Evolutionary conservation across 805 yeast species (phyloP).

Genomic region (Kazachstania africana): DNA sequence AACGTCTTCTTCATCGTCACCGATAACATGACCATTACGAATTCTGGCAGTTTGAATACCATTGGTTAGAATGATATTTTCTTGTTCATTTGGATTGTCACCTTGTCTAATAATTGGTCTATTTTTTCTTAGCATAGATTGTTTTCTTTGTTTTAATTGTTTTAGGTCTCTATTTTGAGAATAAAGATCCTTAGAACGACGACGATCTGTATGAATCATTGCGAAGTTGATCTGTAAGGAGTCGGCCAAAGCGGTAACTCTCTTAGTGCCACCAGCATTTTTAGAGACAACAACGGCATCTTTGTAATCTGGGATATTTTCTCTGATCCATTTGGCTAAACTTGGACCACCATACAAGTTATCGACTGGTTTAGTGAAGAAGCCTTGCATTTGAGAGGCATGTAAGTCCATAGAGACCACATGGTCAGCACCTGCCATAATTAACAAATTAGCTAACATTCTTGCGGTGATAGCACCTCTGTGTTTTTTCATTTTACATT

Average conservation of each 20-base stretch:
- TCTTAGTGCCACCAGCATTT: conserved; percentile 97
- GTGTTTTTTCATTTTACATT: conserved; percentile 96
- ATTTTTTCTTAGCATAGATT: conserved; percentile 35
- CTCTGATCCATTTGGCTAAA: conserved; percentile 89
- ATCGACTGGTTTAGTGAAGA: conserved; percentile 94
- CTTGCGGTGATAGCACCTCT: conserved; percentile 98
- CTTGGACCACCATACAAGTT: conserved; percentile 95
- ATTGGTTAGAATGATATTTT: conserved; percentile 56
- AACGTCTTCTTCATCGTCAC: conserved; percentile 49
- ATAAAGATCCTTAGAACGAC: conserved; percentile 64
- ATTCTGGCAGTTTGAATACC: conserved; percentile 93
- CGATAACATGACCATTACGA: conserved; percentile 93
- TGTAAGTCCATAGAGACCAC: conserved; percentile 92
- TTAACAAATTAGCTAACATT: conserved; percentile 87
- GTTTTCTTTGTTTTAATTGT: conserved; percentile 33
- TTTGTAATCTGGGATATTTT: conserved; percentile 73
- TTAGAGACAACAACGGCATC: conserved; percentile 95
- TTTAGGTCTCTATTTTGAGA: conserved; percentile 30
- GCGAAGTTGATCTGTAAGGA: conserved; percentile 92
- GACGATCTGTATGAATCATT: conserved; percentile 96
- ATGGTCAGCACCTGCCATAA: conserved; percentile 99
- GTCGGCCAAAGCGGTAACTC: conserved; percentile 97
- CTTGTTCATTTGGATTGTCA: conserved; percentile 44
- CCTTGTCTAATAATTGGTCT: conserved; percentile 31
- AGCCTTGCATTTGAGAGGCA: conserved; percentile 99